Conservation (phyloP, 352 stramenopile species). For the Phytophthora multivora region DNA sequence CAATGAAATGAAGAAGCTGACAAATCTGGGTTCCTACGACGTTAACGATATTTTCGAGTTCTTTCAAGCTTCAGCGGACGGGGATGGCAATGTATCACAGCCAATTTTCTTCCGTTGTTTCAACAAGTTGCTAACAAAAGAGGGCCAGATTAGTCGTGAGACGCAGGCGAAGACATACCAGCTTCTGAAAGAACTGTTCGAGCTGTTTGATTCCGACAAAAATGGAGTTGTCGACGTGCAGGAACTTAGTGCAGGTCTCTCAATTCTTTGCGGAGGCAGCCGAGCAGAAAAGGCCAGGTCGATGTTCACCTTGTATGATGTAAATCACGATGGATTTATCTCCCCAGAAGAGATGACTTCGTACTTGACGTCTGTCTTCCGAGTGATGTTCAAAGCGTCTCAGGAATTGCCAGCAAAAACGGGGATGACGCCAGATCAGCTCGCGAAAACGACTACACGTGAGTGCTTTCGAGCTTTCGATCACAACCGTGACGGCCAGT, state of each 20-base stretch:
- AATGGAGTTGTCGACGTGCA: conserved; percentile 87
- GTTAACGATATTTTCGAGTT: conserved; percentile 90
- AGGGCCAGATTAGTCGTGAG: conserved; percentile 41
- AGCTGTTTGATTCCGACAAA: conserved; percentile 80
- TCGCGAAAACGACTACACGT: conserved; percentile 76
- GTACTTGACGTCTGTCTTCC: conserved; percentile 87
- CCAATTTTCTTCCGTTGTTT: conserved; percentile 84
- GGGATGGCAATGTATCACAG: conserved; percentile 63
- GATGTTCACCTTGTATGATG: conserved; percentile 86
- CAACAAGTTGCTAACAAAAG: conserved; percentile 73
- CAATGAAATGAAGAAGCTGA: conserved; percentile 80
- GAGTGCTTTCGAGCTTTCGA: conserved; percentile 83
- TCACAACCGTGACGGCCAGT: conserved; percentile 71
- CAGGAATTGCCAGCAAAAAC: conserved; percentile 61
- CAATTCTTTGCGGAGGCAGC: conserved; percentile 86
- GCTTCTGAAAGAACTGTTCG: conserved; percentile 77
- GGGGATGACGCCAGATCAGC: conserved; percentile 56
- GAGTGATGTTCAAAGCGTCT: conserved; percentile 86
- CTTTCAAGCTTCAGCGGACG: conserved; percentile 74
- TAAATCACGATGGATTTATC: conserved; percentile 83
- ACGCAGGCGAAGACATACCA: conserved; percentile 49
- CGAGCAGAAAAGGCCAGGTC: conserved; percentile 71
- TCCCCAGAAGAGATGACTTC: conserved; percentile 81
- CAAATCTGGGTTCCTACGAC: conserved; percentile 79
- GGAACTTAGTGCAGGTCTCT: conserved; percentile 85